Evolutionary conservation across 768 basidiomycete genomes (phyloP), one percentile per base, ranked within the genome.

Genomic region (Pleurotus giganteus): DNA sequence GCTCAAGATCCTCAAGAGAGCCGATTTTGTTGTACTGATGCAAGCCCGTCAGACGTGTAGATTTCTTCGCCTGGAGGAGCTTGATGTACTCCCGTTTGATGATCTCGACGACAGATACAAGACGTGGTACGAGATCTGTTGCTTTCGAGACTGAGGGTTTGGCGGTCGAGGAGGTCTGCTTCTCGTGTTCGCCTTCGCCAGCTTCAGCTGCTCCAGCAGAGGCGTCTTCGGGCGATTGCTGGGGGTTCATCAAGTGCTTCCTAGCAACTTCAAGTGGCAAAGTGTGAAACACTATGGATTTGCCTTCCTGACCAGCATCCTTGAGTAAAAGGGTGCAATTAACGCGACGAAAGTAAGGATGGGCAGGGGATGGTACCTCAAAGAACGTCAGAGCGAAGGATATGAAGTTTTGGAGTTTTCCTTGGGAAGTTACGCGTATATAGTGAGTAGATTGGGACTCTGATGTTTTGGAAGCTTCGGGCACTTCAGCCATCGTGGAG

Each of bases 61-160:
- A 75, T 31, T 62, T 67, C 11, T 69, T 77, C 17, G 66, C 59
- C 37, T 77, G 77, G 4, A 86, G 71, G 13, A 64, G 65, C 53
- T 83, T 83, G 52, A 89, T 57, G 63, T 84, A 92, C 64, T 92
- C 88, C 24, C 92, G 81, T 63, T 94, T 94, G 61, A 92, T 81
- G 54, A 94, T 89, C 68, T 95, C 92, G 0, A 84, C 85, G 3
- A 91, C 87, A 0, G 86, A 83, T 32, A 94, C 74, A 6, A 95
- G 76, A 0, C 86, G 81, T 0, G 89, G 83, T 4, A 83, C 76
- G 6, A 71, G 65, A 0, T 70, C 60, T 0, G 80, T 75, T 2
- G 73, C 68, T 13, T 66, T 63, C 2, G 68, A 69, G 43, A 69
- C 63, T 28, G 63, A 43, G 42, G 58, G 50, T 54, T 47, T 59